These are phyloP conservation scores for Dichomitus squalens DNA, from an alignment of 1,284 basidiomycete genomes.

Conservation along the genomic window DNA sequence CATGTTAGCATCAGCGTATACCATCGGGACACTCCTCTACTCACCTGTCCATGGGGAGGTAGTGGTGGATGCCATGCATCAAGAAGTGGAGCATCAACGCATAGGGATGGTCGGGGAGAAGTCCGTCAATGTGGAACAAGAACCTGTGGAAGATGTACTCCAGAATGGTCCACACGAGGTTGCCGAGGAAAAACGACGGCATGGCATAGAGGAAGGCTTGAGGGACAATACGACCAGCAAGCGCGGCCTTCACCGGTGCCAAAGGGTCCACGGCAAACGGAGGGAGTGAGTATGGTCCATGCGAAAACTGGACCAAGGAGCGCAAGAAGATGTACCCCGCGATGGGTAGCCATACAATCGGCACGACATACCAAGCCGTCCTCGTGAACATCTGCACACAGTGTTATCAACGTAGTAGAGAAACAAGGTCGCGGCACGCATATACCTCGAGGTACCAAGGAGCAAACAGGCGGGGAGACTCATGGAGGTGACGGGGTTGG, in stretches of 20 bases:
- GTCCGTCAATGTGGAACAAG: slow-evolving; percentile 95
- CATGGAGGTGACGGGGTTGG: slow-evolving; percentile 88
- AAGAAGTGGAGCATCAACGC: slow-evolving; percentile 92
- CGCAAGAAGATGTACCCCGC: slow-evolving; percentile 80
- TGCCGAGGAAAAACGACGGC: slow-evolving; percentile 78
- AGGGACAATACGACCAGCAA: slow-evolving; percentile 43
- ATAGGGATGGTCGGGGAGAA: slow-evolving; percentile 81
- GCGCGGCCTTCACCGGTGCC: slow-evolving; percentile 52
- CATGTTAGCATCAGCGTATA: slow-evolving; percentile 4
- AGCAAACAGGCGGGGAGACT: slow-evolving; percentile 89
- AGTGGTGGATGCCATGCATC: slow-evolving; percentile 97
- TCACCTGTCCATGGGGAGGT: slow-evolving; percentile 93
- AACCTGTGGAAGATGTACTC: slow-evolving; percentile 97
- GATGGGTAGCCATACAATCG: slow-evolving; percentile 92
- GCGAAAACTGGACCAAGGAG: slow-evolving; percentile 78
- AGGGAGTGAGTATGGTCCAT: slow-evolving; percentile 54
- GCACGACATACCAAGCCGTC: slow-evolving; percentile 95
- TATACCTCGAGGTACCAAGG: slow-evolving; percentile 79
- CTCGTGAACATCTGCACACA: slow-evolving; percentile 71
- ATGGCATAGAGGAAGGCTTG: slow-evolving; percentile 52
- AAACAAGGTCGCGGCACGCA: background rate
- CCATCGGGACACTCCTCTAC: slow-evolving; percentile 17
- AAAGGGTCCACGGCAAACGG: slow-evolving; percentile 55
- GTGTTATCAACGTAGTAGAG: background rate
- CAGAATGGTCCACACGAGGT: slow-evolving; percentile 92